Evolutionary conservation across 2,329 filamentous ascomycete genomes (phyloP).

Genomic region (Trichoderma cornu-damae): DNA sequence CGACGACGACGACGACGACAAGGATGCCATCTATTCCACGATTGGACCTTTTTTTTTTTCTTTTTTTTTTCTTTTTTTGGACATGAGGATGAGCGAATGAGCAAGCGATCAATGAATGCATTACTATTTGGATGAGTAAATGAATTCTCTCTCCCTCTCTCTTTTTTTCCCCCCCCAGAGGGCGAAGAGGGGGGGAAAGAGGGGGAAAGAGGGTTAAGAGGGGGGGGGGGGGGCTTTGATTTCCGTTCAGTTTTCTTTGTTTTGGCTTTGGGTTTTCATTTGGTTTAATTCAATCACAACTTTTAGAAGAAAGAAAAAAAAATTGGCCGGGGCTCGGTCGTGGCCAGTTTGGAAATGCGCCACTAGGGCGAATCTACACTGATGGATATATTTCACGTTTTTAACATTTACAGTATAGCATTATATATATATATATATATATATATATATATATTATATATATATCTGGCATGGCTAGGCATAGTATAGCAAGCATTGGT

Average conservation of each 20-base stretch:
- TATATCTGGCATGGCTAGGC: background rate
- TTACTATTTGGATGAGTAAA: background rate
- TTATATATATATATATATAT: background rate
- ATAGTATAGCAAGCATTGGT: background rate
- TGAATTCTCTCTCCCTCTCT: background rate
- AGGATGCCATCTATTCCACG: background rate
- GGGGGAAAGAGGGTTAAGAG: background rate
- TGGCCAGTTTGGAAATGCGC: constrained; percentile 6
- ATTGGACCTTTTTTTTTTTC: background rate
- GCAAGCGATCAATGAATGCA: constrained; percentile 2
- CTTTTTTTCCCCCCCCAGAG: too few relatives aligned
- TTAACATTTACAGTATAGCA: too few relatives aligned
- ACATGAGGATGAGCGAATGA: background rate
- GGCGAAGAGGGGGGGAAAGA: background rate
- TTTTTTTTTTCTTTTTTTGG: too few relatives aligned
- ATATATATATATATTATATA: background rate
- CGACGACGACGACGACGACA: background rate
- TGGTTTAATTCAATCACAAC: background rate
- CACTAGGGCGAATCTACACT: background rate
- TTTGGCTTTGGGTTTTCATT: background rate
- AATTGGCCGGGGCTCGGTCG: background rate
- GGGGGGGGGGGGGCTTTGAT: background rate
- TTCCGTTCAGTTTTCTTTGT: background rate
- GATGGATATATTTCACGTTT: too few relatives aligned
- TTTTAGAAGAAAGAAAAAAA: background rate